Evolutionary conservation across 2,329 filamentous ascomycete genomes (phyloP), one percentile per base, ranked within the genome.

Genomic region (Hypoxylon sp.): DNA sequence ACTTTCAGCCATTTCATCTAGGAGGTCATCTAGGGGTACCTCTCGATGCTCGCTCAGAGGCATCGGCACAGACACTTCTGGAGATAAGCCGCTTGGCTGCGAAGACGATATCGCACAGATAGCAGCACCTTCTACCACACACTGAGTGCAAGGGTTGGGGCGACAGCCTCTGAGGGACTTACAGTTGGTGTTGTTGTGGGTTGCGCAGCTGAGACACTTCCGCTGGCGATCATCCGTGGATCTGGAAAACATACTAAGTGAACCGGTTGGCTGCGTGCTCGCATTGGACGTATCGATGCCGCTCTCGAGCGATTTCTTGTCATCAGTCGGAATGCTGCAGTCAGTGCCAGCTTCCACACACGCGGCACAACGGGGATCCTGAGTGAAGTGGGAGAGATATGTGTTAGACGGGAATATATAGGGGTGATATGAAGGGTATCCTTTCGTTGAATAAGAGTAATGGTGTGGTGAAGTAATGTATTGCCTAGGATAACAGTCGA

Each of bases 291-390:
- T 55, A 1, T 22, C 17, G 24, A 60, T 43, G 7, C 51, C 51
- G 34, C 37, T 54, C 20, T 26, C n/a, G n/a, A 60, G n/a, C 7
- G 50, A 15, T 2, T 6, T 30, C 10, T 6, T 28, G 24, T 60
- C 57, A n/a, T 28, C 30, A 3, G 39, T 46, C 11, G 57, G 57
- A 41, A 60, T 60, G 4, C 22, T 6, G 32, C 57, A 60, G 24
- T 41, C 39, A 30, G 30, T 39, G 10, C 56, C 56, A 13, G 30
- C 49, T 6, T 5, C 4, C 2, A 28, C 30, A 48, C 56, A 59
- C 5, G 26, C 49, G 15, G 3, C 0, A 13, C 56, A 59, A 15
- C 51, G 51, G 20, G 10, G 2, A 20, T 54, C 51, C 4, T 13
- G 4, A 17, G 22, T 4, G 17, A 5, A 7, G 8, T n/a, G 24